These are phyloP conservation scores for Starmera dryadoides DNA, from an alignment of 805 yeast species.

Conservation along the genomic window DNA sequence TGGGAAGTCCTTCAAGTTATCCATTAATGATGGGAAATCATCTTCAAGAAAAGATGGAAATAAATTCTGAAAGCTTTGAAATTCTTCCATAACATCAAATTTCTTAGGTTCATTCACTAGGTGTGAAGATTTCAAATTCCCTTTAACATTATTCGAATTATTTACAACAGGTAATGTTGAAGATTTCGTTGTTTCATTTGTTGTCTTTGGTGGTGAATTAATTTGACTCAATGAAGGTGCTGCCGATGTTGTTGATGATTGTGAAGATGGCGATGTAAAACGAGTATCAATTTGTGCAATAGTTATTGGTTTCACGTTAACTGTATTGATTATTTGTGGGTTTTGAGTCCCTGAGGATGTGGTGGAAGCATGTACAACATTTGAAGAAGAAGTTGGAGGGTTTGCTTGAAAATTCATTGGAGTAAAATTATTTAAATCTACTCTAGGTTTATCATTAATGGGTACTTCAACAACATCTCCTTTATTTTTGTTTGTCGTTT, in stretches of 20 bases:
- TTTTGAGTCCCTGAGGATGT: not conserved
- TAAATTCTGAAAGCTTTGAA: conserved; percentile 18
- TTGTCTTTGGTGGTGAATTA: too few relatives aligned
- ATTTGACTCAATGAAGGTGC: too few relatives aligned
- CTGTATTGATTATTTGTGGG: not conserved
- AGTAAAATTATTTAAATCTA: too few relatives aligned
- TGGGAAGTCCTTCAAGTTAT: conserved; percentile 3
- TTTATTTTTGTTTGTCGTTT: not conserved
- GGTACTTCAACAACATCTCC: not conserved
- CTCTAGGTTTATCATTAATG: not conserved
- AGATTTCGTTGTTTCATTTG: too few relatives aligned
- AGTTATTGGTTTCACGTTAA: not conserved
- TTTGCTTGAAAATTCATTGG: too few relatives aligned
- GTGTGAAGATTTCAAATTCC: too few relatives aligned
- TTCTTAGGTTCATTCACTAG: not conserved
- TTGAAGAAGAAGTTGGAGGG: too few relatives aligned
- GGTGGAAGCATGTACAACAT: not conserved
- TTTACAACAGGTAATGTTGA: too few relatives aligned
- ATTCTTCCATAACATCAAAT: conserved; percentile 13
- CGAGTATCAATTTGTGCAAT: not conserved
- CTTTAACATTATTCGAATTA: too few relatives aligned
- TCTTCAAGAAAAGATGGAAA: conserved; percentile 16
- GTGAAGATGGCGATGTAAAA: not conserved
- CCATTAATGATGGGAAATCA: conserved; percentile 11
- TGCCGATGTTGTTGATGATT: too few relatives aligned